Base-by-base conservation (phyloP, 768 basidiomycete species). In the Kwoniella dendrophila region DNA sequence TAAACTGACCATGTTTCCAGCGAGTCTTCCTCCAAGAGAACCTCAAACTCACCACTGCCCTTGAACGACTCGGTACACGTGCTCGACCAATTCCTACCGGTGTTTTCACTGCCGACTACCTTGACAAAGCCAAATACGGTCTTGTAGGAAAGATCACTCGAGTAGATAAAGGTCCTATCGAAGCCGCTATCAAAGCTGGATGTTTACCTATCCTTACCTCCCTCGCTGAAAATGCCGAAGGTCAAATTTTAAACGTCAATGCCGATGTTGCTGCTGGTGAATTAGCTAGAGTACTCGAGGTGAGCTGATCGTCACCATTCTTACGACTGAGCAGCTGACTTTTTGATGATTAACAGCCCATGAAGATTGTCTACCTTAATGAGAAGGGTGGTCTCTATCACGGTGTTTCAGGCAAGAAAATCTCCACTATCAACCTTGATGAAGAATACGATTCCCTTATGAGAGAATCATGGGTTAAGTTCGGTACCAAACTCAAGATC, bases 391-490 rank as follows among this genome's bases (percentile, higher is more conserved):
- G 96, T 30, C 83, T 99, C 69, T 97, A 88, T 86, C 96, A 99
- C 74, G 96, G 96, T 52, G 88, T 97, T 43, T 93, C 94, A 2
- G 92, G 93, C 56, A 89, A 98, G 83, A 97, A 96, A 81, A 80
- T 99, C 54, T 90, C 90, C 71, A 87, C 93, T 38, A 97, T 99
- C 81, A 99, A 98, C 81, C 82, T 99, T 47, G 96, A 99, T 74
- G 96, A 99, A 89, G 96, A 99, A 82, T 98, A 95, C 80, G 90
- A 95, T 69, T 85, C 85, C 24, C 87, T 99, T 61, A 90, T 98
- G 93, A 94, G 93, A 75, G 90, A 98, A 81, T 85, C 93, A 5
- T 99, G 96, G 96, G 95, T 99, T 80, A 96, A 96, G 79, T 97
- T 87, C 77, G 96, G 95, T 63, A 98, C 95, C 67, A 99, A 99